Evolutionary conservation across 2,329 filamentous ascomycete species (phyloP).

Genomic region (Phialemonium atrogriseum): DNA sequence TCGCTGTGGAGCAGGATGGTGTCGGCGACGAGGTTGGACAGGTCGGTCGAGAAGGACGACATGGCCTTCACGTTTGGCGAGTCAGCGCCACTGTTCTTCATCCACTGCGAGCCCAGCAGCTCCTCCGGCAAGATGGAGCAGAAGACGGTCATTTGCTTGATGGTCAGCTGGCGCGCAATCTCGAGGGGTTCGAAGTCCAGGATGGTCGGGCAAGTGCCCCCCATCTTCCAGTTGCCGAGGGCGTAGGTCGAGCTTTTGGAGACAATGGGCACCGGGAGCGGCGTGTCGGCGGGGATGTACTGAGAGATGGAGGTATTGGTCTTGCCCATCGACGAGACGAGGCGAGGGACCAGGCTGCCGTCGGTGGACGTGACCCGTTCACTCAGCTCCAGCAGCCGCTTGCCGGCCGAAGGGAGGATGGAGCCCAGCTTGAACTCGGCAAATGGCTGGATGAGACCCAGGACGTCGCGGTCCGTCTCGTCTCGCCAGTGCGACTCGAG

Average conservation of each 20-base stretch:
- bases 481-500: conserved; percentile 91
- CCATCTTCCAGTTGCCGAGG: conserved; percentile 66
- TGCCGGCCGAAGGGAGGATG: conserved; percentile 67
- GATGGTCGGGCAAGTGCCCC: conserved; percentile 62
- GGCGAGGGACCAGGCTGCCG: conserved; percentile 69
- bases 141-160: conserved; percentile 87
- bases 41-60: conserved; percentile 83
- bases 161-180: conserved; percentile 81
- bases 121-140: conserved; percentile 89
- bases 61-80: conserved; percentile 90
- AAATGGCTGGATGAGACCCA: conserved; percentile 71
- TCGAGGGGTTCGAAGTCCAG: conserved; percentile 89
- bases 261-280: conserved; percentile 61
- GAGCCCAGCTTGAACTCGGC: conserved; percentile 62
- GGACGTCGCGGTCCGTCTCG: conserved; percentile 67
- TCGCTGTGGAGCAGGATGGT: conserved; percentile 85
- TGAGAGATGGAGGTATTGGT: conserved; percentile 67
- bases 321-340: conserved; percentile 83
- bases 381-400: conserved; percentile 70
- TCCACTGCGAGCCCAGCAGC: conserved; percentile 87
- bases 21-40: conserved; percentile 88
- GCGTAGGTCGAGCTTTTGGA: conserved; percentile 68
- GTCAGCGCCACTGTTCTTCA: conserved; percentile 71
- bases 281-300: conserved; percentile 62
- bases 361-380: conserved; percentile 67